phyloP scores from a whole-genome alignment of 805 yeast genomes.

The Candida methanosorbosa region DNA sequence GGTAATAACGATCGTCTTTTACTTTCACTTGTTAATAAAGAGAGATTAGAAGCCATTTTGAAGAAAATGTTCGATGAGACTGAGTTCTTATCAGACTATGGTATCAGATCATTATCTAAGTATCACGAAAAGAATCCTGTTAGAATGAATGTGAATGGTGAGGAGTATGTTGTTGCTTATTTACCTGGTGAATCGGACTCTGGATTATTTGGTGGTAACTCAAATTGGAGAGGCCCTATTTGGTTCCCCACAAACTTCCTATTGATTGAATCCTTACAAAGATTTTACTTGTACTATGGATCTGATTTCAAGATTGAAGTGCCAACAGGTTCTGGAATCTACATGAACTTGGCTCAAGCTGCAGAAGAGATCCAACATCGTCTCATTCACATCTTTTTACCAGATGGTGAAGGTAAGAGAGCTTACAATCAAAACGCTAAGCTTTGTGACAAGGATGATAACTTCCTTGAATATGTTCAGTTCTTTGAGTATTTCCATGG shows the following conservation, averaged over 20 bases:
- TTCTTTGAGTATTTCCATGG: conserved; percentile 90
- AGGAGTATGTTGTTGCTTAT: conserved; percentile 60
- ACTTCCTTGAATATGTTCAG: conserved; percentile 67
- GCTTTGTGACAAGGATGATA: conserved; percentile 46
- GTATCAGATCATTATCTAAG: conserved; percentile 83
- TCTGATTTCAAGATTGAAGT: conserved; percentile 78
- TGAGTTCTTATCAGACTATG: conserved; percentile 78
- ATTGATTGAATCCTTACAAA: conserved; percentile 76
- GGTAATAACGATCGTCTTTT: conserved; percentile 81
- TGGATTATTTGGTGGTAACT: conserved; percentile 93
- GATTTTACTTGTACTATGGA: conserved; percentile 85
- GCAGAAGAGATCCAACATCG: conserved; percentile 89
- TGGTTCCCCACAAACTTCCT: conserved; percentile 93
- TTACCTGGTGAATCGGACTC: conserved; percentile 87
- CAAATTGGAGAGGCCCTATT: conserved; percentile 96
- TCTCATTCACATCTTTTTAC: conserved; percentile 65
- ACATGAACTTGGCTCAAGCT: conserved; percentile 73
- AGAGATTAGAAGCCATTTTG: conserved; percentile 66
- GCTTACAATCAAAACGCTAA: conserved; percentile 71
- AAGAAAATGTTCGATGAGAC: conserved; percentile 76
- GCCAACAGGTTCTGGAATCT: conserved; percentile 76
- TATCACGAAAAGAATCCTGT: conserved; percentile 80
- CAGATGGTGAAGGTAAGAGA: conserved; percentile 50
- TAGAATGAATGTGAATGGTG: conserved; percentile 74
- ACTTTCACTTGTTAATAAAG: conserved; percentile 73